phyloP scores from a whole-genome alignment of 768 basidiomycete genomes.

The Boletus sensibilis region DNA sequence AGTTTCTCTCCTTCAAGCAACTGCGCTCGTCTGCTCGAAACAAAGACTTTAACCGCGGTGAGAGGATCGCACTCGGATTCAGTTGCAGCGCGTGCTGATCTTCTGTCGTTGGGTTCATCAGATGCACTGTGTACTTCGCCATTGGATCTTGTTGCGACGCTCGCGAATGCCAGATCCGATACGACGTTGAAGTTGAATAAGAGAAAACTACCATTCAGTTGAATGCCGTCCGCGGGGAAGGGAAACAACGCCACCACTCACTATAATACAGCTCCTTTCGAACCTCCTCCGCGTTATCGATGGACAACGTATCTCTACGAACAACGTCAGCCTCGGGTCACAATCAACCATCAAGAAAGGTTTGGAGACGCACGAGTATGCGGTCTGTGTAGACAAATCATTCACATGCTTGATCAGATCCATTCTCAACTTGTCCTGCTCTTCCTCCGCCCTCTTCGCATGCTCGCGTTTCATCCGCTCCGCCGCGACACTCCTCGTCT shows the following conservation, averaged over 20 bases:
- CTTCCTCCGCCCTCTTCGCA: conserved; percentile 1
- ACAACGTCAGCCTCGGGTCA: not conserved
- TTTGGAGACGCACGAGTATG: conserved; percentile 9
- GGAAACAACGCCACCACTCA: not conserved
- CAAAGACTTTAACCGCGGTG: not conserved
- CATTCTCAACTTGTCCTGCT: conserved; percentile 11
- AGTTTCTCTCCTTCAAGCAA: conserved; percentile 41
- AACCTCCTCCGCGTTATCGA: not conserved
- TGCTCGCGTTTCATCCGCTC: not conserved
- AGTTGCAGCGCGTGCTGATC: too few species aligned
- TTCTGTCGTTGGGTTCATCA: too few species aligned
- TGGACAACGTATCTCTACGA: conserved; percentile 14
- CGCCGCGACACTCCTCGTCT: not conserved
- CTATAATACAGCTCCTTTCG: not conserved
- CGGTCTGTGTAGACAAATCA: not conserved
- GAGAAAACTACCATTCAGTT: not conserved
- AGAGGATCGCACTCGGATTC: not conserved
- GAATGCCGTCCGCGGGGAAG: too few species aligned
- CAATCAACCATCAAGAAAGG: not conserved
- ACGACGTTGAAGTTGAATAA: not conserved
- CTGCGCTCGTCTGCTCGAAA: conserved; percentile 36
- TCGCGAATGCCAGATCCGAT: conserved; percentile 3
- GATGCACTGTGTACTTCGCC: too few species aligned
- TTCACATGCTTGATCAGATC: conserved; percentile 23
- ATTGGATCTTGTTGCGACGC: conserved; percentile 14